phyloP scores from a whole-genome alignment of 2,329 filamentous ascomycete genomes.

The Exophiala oligosperma region DNA sequence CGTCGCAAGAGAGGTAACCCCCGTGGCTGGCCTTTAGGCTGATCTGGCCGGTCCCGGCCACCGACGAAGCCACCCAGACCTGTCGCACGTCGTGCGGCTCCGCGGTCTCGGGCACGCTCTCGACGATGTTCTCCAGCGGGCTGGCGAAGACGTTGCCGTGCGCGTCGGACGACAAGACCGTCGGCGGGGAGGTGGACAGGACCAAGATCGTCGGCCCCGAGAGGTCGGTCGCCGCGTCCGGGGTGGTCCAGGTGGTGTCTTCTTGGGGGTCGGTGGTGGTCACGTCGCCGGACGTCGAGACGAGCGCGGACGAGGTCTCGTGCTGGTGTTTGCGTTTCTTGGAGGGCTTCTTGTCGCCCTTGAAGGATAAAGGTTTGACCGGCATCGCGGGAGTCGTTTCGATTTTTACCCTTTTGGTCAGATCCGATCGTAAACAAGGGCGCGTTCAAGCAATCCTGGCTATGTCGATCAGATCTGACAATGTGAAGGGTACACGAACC shows the following conservation, averaged over 20 bases:
- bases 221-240: conserved; percentile 72
- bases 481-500: neutral
- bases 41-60: conserved; percentile 69
- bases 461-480: too few relatives aligned
- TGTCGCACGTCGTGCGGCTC: conserved; percentile 95
- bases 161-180: conserved; percentile 80
- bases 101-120: conserved; percentile 76
- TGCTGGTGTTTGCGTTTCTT: conserved; percentile 75
- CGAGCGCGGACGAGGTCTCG: conserved; percentile 39
- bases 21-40: conserved; percentile 91
- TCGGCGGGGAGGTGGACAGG: conserved; percentile 70
- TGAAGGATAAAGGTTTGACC: conserved; percentile 86
- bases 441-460: too few relatives aligned
- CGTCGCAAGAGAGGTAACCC: conserved; percentile 53
- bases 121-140: conserved; percentile 82
- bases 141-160: conserved; percentile 83
- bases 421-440: too few relatives aligned
- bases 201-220: conserved; percentile 81
- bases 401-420: too few relatives aligned
- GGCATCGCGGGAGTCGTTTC: conserved; percentile 15
- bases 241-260: conserved; percentile 90
- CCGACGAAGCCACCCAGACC: conserved; percentile 87
- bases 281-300: conserved; percentile 22
- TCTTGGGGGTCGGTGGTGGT: conserved; percentile 46
- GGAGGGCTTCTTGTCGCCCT: conserved; percentile 84